Evolutionary conservation across 768 basidiomycete genomes (phyloP), one percentile per base, ranked within the genome.

Genomic region (Podaxis sp.): DNA sequence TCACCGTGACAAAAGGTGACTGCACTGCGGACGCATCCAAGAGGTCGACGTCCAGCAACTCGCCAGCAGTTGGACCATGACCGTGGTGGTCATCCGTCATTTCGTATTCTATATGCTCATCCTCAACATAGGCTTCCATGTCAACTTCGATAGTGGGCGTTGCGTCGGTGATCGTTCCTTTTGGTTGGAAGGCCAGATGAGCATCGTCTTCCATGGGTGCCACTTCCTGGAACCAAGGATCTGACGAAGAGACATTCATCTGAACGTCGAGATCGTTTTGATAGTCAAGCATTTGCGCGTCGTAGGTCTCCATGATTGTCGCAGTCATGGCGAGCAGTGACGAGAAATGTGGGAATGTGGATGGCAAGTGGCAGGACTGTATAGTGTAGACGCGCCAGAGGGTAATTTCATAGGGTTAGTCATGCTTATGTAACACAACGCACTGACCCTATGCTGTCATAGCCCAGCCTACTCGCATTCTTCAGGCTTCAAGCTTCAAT

Each of bases 111-210:
- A 58, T 48, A 37, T 64, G 56, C 44, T 55, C 38, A n/a, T 64
- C 66, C 24, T 67, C 66, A 17, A 52, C 30, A 56, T 67, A 67
- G 37, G 60, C 66, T 51, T 67, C 64, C 66, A 67, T 67, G 38
- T 67, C 66, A 8, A 67, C 64, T 53, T 67, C 66, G 10, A 65
- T 52, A 20, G 56, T 60, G 30, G 55, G 55, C 44, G 58, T 38
- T 38, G 52, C 6, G 53, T 66, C 56, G 8, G 64, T 37, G 2
- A 48, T 38, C 36, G 36, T 15, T 58, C 50, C 26, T 17, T 58
- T 52, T 49, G 41, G 59, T 7, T 55, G 61, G 54, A 59, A 63
- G 15, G 53, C 36, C 11, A 50, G 15, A 37, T 60, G 54, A 50
- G 53, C 51, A 50, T 65, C 66, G 26, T 67, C 66, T 36, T 67